A percentile compares a stretch with the other conserved stretches of the same genome.
These are phyloP conservation scores for Diutina rugosa DNA, from an alignment of 1,139 yeast genomes.

Conservation along the genomic window DNA sequence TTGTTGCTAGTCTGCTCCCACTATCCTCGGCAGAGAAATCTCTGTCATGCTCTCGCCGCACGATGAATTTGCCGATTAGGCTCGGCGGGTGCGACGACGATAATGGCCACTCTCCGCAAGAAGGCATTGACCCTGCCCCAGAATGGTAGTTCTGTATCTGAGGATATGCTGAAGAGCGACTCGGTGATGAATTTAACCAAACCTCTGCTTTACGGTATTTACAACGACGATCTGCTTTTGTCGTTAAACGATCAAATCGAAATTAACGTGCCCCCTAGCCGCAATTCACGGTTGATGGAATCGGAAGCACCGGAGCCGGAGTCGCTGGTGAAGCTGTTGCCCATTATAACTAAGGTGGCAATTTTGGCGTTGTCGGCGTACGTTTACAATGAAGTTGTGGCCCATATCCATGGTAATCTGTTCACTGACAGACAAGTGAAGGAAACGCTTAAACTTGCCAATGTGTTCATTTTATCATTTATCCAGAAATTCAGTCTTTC, in stretches of 20 bases:
- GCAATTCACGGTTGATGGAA: neutral
- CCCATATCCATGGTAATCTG: constrained; percentile 38
- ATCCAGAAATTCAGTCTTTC: constrained; percentile 12
- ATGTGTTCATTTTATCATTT: constrained; percentile 15
- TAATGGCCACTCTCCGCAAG: constrained; percentile 1
- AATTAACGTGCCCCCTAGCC: neutral
- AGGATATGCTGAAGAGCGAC: constrained; percentile 24
- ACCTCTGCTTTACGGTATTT: constrained; percentile 37
- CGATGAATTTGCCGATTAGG: neutral
- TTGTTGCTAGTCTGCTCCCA: neutral
- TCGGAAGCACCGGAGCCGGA: neutral
- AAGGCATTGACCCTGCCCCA: neutral
- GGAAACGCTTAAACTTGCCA: neutral
- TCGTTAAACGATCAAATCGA: constrained; percentile 17
- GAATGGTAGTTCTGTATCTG: neutral
- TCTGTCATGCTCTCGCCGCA: neutral
- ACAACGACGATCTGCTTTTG: constrained; percentile 24
- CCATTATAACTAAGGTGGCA: constrained; percentile 7
- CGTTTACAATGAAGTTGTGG: constrained; percentile 36
- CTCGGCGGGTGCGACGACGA: neutral
- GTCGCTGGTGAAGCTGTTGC: neutral
- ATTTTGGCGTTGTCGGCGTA: constrained; percentile 33
- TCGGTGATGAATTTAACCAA: constrained; percentile 34
- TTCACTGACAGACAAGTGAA: constrained; percentile 16
- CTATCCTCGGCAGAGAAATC: neutral